These are phyloP conservation scores for Cinchona pubescens DNA, from an alignment of 257 asterid genomes.

Conservation along the genomic window DNA sequence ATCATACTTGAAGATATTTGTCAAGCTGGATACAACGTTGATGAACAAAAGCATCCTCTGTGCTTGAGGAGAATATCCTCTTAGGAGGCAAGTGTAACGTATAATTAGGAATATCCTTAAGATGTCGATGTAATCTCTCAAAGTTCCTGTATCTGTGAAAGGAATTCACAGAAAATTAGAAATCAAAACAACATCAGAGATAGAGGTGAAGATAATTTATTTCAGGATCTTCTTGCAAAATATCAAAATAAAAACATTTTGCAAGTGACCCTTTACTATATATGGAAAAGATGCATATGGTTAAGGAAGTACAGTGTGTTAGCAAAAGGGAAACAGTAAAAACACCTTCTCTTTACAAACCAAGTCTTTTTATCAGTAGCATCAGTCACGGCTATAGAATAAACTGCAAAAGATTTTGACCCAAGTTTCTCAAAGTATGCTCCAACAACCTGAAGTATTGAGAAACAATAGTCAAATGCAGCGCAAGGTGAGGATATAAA, in stretches of 20 bases:
- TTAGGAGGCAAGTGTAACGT: slow-evolving; percentile 95
- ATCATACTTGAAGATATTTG: slow-evolving; percentile 79
- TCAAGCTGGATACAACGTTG: slow-evolving; percentile 98
- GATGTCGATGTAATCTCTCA: slow-evolving; percentile 93
- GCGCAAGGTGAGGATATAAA: slow-evolving; percentile 14
- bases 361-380: slow-evolving; percentile 69
- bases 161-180: slow-evolving; percentile 20
- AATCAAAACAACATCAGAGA: background rate
- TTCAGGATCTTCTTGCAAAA: background rate
- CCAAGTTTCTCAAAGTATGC: slow-evolving; percentile 94
- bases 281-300: background rate
- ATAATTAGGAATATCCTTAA: slow-evolving; percentile 91
- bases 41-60: slow-evolving; percentile 94
- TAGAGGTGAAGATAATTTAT: background rate
- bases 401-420: slow-evolving; percentile 93
- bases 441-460: slow-evolving; percentile 72
- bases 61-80: slow-evolving; percentile 97
- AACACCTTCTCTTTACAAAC: slow-evolving; percentile 94
- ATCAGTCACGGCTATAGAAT: slow-evolving; percentile 84
- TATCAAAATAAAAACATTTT: background rate
- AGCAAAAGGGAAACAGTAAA: slow-evolving; percentile 16
- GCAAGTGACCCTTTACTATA: background rate
- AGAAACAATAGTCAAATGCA: slow-evolving; percentile 26
- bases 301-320: background rate
- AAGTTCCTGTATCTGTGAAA: slow-evolving; percentile 82